A percentile compares a stretch with the other conserved stretches of the same genome.
phyloP scores from a whole-genome alignment of 1,139 yeast genomes.

The Yamadazyma songkhlaensis region DNA sequence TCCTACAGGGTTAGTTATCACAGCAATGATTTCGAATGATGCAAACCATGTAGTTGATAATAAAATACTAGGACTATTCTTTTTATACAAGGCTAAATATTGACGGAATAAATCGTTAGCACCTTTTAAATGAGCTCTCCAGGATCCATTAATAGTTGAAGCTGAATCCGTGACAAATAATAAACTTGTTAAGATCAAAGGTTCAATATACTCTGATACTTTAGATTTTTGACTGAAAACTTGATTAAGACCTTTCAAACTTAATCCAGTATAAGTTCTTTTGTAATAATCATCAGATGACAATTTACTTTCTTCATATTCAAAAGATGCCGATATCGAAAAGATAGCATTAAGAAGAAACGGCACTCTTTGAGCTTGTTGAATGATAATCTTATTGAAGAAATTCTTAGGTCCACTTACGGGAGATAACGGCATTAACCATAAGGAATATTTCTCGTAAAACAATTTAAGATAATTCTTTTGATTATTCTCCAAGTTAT shows the following conservation, averaged over 20 bases:
- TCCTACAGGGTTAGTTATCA: slow-evolving; percentile 17
- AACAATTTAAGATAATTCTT: slow-evolving; percentile 16
- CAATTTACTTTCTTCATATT: slow-evolving; percentile 10
- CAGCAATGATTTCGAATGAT: slow-evolving; percentile 18
- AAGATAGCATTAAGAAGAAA: slow-evolving; percentile 16
- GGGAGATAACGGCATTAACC: slow-evolving; percentile 18
- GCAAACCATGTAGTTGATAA: slow-evolving; percentile 19
- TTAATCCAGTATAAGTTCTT: slow-evolving; percentile 10
- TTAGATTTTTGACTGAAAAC: slow-evolving; percentile 11
- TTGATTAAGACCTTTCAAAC: slow-evolving; percentile 14
- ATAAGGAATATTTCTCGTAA: slow-evolving; percentile 17
- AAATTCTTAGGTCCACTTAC: slow-evolving; percentile 14
- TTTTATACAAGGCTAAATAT: slow-evolving; percentile 12
- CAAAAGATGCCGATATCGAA: slow-evolving; percentile 16
- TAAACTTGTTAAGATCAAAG: slow-evolving; percentile 16
- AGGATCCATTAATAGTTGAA: slow-evolving; percentile 13
- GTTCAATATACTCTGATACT: slow-evolving; percentile 13
- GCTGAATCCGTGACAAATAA: slow-evolving; percentile 18
- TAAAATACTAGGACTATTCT: slow-evolving; percentile 13
- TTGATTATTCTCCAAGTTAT: slow-evolving; percentile 12
- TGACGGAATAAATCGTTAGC: slow-evolving; percentile 17
- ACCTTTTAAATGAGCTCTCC: slow-evolving; percentile 19
- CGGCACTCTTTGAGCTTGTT: slow-evolving; percentile 14
- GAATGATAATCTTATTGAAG: slow-evolving; percentile 13
- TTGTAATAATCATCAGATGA: slow-evolving; percentile 12